phyloP scores from a whole-genome alignment of 2,329 filamentous ascomycete genomes.

The Sclerotinia spermophila region DNA sequence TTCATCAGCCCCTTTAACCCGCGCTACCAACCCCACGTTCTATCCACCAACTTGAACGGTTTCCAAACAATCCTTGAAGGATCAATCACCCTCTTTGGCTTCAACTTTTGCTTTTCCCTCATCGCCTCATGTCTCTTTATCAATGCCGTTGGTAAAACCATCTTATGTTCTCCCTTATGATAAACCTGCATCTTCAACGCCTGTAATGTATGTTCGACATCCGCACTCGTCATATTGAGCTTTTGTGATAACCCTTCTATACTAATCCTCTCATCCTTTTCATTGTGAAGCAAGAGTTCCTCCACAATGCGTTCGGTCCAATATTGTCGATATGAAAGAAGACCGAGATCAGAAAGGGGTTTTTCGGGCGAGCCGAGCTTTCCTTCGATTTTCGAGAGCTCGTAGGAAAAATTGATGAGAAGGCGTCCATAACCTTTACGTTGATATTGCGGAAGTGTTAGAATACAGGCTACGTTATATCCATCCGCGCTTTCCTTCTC shows the following conservation, averaged over 20 bases:
- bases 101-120: slow-evolving; percentile 75
- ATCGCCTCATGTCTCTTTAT: slow-evolving; percentile 62
- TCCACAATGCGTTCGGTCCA: slow-evolving; percentile 96
- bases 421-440: slow-evolving; percentile 89
- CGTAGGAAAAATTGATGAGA: slow-evolving; percentile 96
- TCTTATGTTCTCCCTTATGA: slow-evolving; percentile 93
- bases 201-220: slow-evolving; percentile 92
- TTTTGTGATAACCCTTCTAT: slow-evolving; percentile 78
- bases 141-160: slow-evolving; percentile 83
- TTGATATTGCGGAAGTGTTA: slow-evolving; percentile 94
- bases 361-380: slow-evolving; percentile 97
- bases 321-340: slow-evolving; percentile 93
- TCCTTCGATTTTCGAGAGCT: slow-evolving; percentile 89
- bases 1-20: not conserved
- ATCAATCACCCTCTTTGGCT: slow-evolving; percentile 74
- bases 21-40: slow-evolving; percentile 89
- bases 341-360: slow-evolving; percentile 86
- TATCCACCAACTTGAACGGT: slow-evolving; percentile 81
- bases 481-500: slow-evolving; percentile 96
- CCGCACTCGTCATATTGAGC: slow-evolving; percentile 93
- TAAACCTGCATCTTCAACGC: slow-evolving; percentile 94
- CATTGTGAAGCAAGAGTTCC: slow-evolving; percentile 69
- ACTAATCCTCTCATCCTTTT: slow-evolving; percentile 67
- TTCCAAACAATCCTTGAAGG: slow-evolving; percentile 84
- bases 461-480: slow-evolving; percentile 97